Percentiles rank a stretch among this genome's conserved stretches.
phyloP scores from a whole-genome alignment of 106 monocot genomes.

The Cymbidium sinense region DNA sequence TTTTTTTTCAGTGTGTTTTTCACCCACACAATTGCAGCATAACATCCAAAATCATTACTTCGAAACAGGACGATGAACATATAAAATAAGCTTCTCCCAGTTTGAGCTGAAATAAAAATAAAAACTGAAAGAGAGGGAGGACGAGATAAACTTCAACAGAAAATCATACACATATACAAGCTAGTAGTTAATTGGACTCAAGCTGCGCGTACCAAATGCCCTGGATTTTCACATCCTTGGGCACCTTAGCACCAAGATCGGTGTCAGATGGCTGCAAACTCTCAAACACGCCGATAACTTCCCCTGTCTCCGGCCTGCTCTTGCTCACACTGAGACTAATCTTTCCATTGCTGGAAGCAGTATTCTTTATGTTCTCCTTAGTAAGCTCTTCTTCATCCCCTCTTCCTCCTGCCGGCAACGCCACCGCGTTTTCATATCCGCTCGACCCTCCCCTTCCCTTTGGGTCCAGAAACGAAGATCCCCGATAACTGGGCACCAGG shows the following conservation, averaged over 20 bases:
- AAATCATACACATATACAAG: neutral
- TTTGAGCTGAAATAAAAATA: neutral
- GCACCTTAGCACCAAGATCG: constrained; percentile 85
- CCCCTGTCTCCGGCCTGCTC: constrained; percentile 84
- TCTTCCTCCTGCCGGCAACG: constrained; percentile 86
- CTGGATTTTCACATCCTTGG: constrained; percentile 97
- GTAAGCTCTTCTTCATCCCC: constrained; percentile 91
- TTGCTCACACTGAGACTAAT: constrained; percentile 77
- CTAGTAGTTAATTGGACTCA: constrained; percentile 21
- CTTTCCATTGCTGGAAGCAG: constrained; percentile 55
- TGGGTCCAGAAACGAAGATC: constrained; percentile 94
- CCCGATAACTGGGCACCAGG: constrained; percentile 92
- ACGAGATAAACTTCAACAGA: neutral
- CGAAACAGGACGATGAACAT: neutral
- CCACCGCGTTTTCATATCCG: constrained; percentile 96
- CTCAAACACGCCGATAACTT: constrained; percentile 95
- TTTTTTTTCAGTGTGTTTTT: no score
- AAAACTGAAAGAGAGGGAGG: neutral
- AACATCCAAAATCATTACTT: no score
- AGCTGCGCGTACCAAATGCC: constrained; percentile 93
- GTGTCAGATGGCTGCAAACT: constrained; percentile 97
- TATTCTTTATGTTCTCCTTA: constrained; percentile 91
- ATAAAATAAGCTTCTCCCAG: neutral
- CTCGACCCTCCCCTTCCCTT: constrained; percentile 93
- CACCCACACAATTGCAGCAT: no score